Conservation (phyloP, 352 stramenopile species). For the Phytophthora cajani region DNA sequence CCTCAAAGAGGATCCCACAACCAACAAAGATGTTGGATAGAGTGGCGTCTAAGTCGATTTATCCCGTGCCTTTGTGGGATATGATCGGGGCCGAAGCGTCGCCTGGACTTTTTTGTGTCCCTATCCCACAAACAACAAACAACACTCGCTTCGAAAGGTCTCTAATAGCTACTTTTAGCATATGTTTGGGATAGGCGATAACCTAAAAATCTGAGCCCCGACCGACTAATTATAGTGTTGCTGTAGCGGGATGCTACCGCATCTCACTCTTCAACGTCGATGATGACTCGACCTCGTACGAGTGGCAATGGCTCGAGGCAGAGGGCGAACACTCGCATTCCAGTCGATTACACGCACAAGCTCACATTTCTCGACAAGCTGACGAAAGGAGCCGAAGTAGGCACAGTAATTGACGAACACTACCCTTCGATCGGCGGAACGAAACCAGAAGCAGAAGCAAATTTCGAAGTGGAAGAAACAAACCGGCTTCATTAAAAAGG, state of each 20-base stretch:
- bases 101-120: too few species aligned
- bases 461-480: slow-evolving; percentile 5
- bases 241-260: not conserved
- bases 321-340: not conserved
- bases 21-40: too few species aligned
- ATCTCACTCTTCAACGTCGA: not conserved
- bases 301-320: not conserved
- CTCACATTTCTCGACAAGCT: not conserved
- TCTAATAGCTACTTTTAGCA: too few species aligned
- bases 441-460: slow-evolving; percentile 3
- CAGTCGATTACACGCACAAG: not conserved
- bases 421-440: not conserved
- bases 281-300: slow-evolving; percentile 3
- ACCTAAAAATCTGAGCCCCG: not conserved
- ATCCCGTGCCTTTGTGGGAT: too few species aligned
- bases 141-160: too few species aligned
- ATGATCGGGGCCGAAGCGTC: too few species aligned
- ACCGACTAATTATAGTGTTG: not conserved
- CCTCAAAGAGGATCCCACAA: too few species aligned
- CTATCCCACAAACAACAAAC: too few species aligned
- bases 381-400: not conserved
- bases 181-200: not conserved
- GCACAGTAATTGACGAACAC: not conserved
- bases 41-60: too few species aligned
- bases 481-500: not conserved